Base-by-base conservation (phyloP, 495 filamentous ascomycete species). In the Penicillium tannophilum region DNA sequence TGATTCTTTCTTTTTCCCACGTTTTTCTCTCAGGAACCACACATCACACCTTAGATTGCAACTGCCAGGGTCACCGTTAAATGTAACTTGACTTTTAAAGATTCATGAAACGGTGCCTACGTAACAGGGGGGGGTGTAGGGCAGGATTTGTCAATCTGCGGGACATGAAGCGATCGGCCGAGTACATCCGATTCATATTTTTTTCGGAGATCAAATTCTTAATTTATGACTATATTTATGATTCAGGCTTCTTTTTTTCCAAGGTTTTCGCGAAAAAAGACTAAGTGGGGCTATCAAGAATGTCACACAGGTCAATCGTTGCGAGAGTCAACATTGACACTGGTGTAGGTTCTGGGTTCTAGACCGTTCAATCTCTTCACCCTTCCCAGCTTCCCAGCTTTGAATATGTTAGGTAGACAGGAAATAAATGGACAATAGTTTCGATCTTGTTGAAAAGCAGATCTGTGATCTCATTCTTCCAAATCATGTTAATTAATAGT, bases 401-500 rank as follows among this genome's bases (percentile, higher is more conserved):
- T 28, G 28, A 28, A 28, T 28, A 7, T 28, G 28, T 2, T 23
- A 23, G 12, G 20, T 28, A 10, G 6, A 23, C n/a, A 53, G 35
- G 8, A 17, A 53, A 42, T 16, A 44, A 44, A 45, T 20, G 19
- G 16, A 4, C 28, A 28, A 28, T 28, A 28, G 28, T 28, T 28
- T 7, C 28, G 28, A 5, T 7, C 28, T 7, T 28, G 1, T 5
- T 3, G 28, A 28, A 28, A 28, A 7, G 28, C 8, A 36, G 9
- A 36, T 36, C 9, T 36, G 20, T 36, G 35, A 53, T 39, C 35
- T 53, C 43, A 17, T 11, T 23, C 59, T 62, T 67, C 62, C 63
- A 68, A 68, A 63, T 65, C 59, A 60, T 60, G 28, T 11, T 12
- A 36, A 57, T 11, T 12, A 36, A 57, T 63, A 60, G 58, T 59